Evolutionary conservation across 768 basidiomycete genomes (phyloP).

Genomic region (Termitomyces sp.): DNA sequence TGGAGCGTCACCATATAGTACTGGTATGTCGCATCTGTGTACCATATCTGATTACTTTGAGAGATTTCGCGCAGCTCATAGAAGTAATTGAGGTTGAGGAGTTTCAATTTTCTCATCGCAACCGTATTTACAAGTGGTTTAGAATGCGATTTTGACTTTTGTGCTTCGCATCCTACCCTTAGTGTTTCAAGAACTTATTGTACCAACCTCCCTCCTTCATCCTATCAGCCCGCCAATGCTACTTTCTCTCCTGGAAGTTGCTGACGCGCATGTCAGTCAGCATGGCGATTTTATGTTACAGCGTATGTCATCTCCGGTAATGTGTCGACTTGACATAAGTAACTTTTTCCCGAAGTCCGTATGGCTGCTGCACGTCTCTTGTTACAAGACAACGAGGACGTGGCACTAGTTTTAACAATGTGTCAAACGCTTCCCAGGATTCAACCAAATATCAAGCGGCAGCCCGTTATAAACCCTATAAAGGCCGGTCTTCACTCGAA

Average conservation of each 20-base stretch:
- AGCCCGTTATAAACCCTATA: slow-evolving; percentile 1
- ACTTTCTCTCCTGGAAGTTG: slow-evolving; percentile 11
- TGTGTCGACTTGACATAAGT: neutral
- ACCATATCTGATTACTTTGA: neutral
- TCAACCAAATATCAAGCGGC: slow-evolving; percentile 7
- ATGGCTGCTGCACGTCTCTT: slow-evolving; percentile 14
- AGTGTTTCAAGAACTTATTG: slow-evolving; percentile 9
- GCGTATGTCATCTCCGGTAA: slow-evolving; percentile 6
- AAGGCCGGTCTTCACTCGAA: slow-evolving; percentile 4
- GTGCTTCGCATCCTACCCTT: slow-evolving; percentile 14
- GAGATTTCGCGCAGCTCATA: slow-evolving; percentile 9
- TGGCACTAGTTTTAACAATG: slow-evolving; percentile 11
- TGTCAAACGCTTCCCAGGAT: slow-evolving; percentile 11
- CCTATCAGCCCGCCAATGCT: slow-evolving; percentile 13
- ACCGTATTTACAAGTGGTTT: neutral
- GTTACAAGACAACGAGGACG: slow-evolving; percentile 12
- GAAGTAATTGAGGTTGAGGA: slow-evolving; percentile 14
- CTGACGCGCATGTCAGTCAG: slow-evolving; percentile 8
- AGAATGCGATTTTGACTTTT: slow-evolving; percentile 17
- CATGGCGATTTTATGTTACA: slow-evolving; percentile 14
- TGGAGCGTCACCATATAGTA: slow-evolving; percentile 1
- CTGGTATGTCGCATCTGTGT: slow-evolving; percentile 6
- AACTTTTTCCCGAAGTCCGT: slow-evolving; percentile 8
- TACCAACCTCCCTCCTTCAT: slow-evolving; percentile 8
- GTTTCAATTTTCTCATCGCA: neutral